A percentile compares a stretch with the other conserved stretches of the same genome.
Evolutionary conservation across 23 red algal species (phyloP).

Genomic region (Chondrus crispus): DNA sequence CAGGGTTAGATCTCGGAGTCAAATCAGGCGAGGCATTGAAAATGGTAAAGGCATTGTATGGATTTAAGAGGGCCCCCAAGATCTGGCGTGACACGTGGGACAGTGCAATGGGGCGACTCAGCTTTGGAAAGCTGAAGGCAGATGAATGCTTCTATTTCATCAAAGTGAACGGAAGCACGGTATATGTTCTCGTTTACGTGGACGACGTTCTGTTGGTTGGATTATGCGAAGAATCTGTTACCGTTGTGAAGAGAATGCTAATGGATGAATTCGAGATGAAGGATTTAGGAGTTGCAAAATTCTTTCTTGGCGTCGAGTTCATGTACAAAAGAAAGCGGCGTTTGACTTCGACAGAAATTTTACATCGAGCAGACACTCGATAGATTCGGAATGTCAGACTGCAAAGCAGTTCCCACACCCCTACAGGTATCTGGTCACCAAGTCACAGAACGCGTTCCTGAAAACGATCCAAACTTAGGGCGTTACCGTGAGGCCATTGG

Average conservation of each 20-base stretch:
- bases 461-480: neutral
- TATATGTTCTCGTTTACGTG: neutral
- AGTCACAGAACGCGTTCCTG: neutral
- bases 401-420: neutral
- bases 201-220: neutral
- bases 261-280: neutral
- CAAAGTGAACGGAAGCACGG: neutral
- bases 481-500: neutral
- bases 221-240: neutral
- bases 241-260: neutral
- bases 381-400: neutral
- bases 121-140: neutral
- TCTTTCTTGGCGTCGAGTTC: neutral
- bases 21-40: neutral
- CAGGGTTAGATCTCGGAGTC: neutral
- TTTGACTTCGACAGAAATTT: neutral
- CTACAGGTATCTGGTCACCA: neutral
- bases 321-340: neutral
- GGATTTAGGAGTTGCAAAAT: neutral
- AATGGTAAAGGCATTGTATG: slow-evolving; percentile 10
- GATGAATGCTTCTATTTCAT: neutral
- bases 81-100: neutral
- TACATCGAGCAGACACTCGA: neutral
- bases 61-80: neutral
- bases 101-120: neutral